Base-by-base conservation (phyloP, 2,329 filamentous ascomycete genomes). In the Fusarium xyrophilum region DNA sequence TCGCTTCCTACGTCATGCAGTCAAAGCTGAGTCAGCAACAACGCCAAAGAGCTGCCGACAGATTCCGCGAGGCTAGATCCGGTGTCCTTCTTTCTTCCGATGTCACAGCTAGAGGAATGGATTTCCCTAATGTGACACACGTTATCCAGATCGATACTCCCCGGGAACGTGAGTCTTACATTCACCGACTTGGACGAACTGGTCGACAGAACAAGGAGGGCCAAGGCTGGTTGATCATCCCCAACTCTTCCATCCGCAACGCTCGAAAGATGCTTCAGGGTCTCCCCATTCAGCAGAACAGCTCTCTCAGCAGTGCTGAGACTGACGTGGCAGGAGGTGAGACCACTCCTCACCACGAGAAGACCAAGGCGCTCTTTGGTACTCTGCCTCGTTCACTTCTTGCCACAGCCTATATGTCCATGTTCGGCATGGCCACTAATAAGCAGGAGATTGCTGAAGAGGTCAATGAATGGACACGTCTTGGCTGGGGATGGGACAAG, bases 41-140 rank as follows among this genome's bases (percentile, higher is more conserved):
- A 73, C 89, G 96, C 52, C 96, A 93, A 4, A 82, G 78, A 47
- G 88, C 88, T 36, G 89, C 95, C 2, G 88, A 95, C 1, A 76
- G 72, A 28, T 99, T 97, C 87, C 89, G 92, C 46, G 75, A 73
- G 17, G 80, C 87, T n/a, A 76, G 80, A 30, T 85, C 84, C 33
- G 93, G 84, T 30, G 83, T 95, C 58, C 83, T 94, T 46, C 86
- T 93, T 76, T 92, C 92, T 4, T 92, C 91, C 5, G 92, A 95
- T 77, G 91, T 95, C 33, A 92, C 91, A 9, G 91, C 92, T 15
- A 85, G 92, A 77, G 92, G 92, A 70, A 93, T 95, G 89, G 92
- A 95, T 76, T 93, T 93, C 79, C 91, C 91, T 30, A 83, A 88
- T 55, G 91, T 94, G 25, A 91, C 89, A n/a, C 91, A 93, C 73